Evolutionary conservation across 441 rosid genomes (phyloP).

Genomic region (Erodium moschatum): DNA sequence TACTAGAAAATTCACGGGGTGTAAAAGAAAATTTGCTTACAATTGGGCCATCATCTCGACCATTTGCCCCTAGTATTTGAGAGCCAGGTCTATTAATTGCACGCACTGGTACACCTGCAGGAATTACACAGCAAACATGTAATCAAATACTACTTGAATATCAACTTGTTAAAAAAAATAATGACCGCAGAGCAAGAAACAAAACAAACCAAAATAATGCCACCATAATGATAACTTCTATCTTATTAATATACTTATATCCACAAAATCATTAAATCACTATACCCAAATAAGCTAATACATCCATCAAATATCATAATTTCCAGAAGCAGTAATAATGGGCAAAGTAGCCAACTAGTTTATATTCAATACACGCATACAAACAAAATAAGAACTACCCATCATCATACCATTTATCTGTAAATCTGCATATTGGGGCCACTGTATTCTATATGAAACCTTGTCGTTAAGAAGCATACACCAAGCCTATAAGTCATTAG

Average conservation of each 20-base stretch:
- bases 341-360: neutral
- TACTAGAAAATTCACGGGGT: slow-evolving; percentile 8
- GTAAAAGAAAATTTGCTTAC: slow-evolving; percentile 40
- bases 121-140: slow-evolving; percentile 14
- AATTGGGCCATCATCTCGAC: slow-evolving; percentile 96
- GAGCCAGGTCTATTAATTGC: slow-evolving; percentile 81
- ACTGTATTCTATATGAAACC: slow-evolving; percentile 90
- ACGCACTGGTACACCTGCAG: slow-evolving; percentile 54
- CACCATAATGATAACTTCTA: neutral
- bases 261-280: neutral
- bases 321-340: neutral
- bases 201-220: neutral
- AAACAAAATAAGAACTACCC: neutral
- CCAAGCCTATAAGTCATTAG: slow-evolving; percentile 32
- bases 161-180: neutral
- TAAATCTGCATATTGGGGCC: slow-evolving; percentile 89
- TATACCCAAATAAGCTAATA: neutral
- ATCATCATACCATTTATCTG: slow-evolving; percentile 79
- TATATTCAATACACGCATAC: neutral
- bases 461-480: slow-evolving; percentile 55
- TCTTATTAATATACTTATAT: neutral
- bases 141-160: neutral
- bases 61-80: slow-evolving; percentile 80
- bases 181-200: slow-evolving; percentile 5
- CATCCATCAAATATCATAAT: neutral